Base-by-base conservation (phyloP, 2,329 filamentous ascomycete species). In the Penicillium crustosum region DNA sequence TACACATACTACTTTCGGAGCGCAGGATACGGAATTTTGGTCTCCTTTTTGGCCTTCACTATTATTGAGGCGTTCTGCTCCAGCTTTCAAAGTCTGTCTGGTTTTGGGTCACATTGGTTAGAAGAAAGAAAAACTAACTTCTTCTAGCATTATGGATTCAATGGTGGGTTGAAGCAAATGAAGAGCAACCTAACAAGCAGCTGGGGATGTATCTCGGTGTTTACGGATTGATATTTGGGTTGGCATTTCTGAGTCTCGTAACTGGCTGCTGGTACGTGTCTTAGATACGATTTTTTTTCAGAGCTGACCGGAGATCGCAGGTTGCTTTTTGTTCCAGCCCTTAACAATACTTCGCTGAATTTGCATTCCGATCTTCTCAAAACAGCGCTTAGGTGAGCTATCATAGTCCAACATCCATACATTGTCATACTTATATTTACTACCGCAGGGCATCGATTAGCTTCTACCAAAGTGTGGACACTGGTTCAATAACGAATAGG, bases 121-220 rank as follows among this genome's bases (percentile, higher is more conserved):
- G 48, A 50, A 49, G 12, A 15, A 55, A 55, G 23, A 15, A 55
- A 55, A 23, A 1, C 35, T 50, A 25, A 33, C 35, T 25, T 19
- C 19, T 41, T 48, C 6, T 33, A 62, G 60, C 48, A 21, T n/a
- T 62, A 44, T 62, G 60, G 60, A 52, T 62, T 25, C 50, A 58
- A 51, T 45, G 38, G 33, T 62, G 60, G 60, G 43, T 48, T 5
- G 44, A 48, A 5, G 52, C 38, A 44, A 61, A 61, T 50, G 49
- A 61, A 59, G 44, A 55, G 44, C 44, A 62, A n/a, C 49, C 61
- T 13, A 61, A 62, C 17, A 42, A 49, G 29, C 35, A 52, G 5
- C 35, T 59, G 33, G 49, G 31, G 1, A 59, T 61, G 55, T 62
- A 62, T 25, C 49, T 62, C 9, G 61, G 61, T 21, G 21, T 61